Percentiles rank a stretch among this genome's conserved stretches.
Conservation (phyloP, 176 grass and related monocot genomes). For the Aegilops longissima region DNA sequence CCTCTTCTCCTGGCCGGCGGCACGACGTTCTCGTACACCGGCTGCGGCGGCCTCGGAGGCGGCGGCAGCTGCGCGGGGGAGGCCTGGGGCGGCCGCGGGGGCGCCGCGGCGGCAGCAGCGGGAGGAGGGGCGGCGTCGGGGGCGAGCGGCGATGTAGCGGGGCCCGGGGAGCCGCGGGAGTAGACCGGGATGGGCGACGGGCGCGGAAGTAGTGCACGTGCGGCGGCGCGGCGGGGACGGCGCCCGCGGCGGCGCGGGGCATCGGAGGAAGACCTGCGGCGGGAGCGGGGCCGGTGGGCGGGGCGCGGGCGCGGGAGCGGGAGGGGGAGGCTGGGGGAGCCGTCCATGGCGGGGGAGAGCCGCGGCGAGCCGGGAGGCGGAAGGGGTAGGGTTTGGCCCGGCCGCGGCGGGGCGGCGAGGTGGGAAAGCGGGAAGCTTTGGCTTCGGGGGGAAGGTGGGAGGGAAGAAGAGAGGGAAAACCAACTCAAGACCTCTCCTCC, state of each 20-base stretch:
- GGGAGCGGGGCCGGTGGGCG: background rate
- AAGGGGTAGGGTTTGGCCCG: too few relatives aligned
- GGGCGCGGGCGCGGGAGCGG: background rate
- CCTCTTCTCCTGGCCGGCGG: background rate
- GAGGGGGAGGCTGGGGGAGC: conserved; percentile 41
- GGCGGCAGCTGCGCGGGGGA: background rate
- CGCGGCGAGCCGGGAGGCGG: background rate
- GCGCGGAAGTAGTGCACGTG: conserved; percentile 35
- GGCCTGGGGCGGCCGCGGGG: background rate
- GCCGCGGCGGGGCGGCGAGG: too few relatives aligned
- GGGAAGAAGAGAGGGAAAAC: conserved; percentile 40
- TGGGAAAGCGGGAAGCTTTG: background rate
- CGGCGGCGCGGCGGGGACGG: conserved; percentile 11
- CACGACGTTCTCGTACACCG: background rate
- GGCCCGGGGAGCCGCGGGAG: conserved; percentile 5
- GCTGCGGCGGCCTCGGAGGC: background rate
- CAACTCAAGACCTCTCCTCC: conserved; percentile 25
- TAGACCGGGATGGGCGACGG: conserved; percentile 34
- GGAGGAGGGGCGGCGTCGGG: conserved; percentile 26
- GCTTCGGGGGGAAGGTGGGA: background rate
- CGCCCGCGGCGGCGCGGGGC: conserved; percentile 17
- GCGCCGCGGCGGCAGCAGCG: background rate
- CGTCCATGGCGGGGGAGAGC: conserved; percentile 42
- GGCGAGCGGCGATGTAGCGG: background rate
- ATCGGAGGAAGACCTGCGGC: conserved; percentile 43